Percentiles rank a stretch among this genome's conserved stretches.
phyloP scores from a whole-genome alignment of 2,329 filamentous ascomycete species.

The Beauveria australis region DNA sequence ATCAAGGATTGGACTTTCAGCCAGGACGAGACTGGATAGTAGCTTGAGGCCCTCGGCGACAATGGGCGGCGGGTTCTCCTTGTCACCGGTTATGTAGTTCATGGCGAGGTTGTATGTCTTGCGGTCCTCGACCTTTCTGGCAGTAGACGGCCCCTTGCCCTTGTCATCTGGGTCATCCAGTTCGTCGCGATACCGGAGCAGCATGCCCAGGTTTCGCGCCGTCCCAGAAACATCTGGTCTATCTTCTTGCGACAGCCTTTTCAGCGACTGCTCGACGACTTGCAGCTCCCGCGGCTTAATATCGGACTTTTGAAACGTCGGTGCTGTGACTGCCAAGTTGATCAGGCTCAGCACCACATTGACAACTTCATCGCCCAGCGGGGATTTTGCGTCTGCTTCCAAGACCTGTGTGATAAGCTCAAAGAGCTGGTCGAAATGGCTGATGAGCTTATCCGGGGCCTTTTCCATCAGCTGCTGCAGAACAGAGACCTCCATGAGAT shows the following conservation, averaged over 20 bases:
- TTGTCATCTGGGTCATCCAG: constrained; percentile 36
- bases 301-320: constrained; percentile 44
- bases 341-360: constrained; percentile 51
- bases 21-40: constrained; percentile 47
- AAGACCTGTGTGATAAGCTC: constrained; percentile 56
- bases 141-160: constrained; percentile 28
- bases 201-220: constrained; percentile 45
- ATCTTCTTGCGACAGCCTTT: constrained; percentile 28
- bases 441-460: constrained; percentile 55
- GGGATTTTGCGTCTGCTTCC: constrained; percentile 32
- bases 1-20: constrained; percentile 52
- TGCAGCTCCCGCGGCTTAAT: constrained; percentile 33
- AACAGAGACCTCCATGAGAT: constrained; percentile 51
- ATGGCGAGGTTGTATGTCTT: constrained; percentile 55
- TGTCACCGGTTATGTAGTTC: constrained; percentile 50
- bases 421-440: constrained; percentile 55
- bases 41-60: constrained; percentile 57
- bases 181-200: constrained; percentile 48
- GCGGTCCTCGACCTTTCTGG: constrained; percentile 49
- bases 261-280: constrained; percentile 41
- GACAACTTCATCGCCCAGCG: constrained; percentile 39
- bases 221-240: constrained; percentile 40
- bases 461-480: constrained; percentile 58
- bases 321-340: constrained; percentile 50
- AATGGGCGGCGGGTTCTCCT: constrained; percentile 58